Conservation (phyloP, 208 protist genomes). For the Phytomonas sp. region DNA sequence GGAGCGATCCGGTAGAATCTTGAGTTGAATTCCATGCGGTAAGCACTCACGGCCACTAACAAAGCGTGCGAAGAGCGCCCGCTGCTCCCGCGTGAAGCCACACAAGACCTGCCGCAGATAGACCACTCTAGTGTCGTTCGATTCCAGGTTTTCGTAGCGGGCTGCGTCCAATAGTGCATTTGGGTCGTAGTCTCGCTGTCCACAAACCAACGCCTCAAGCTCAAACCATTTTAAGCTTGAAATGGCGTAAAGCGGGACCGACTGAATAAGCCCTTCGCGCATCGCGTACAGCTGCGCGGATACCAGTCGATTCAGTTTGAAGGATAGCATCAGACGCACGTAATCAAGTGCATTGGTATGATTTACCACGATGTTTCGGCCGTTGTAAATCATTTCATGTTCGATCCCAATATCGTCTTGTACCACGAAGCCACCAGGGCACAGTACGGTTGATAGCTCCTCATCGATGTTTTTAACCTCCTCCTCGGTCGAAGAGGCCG, state of each 20-base stretch:
- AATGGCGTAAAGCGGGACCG: conserved; percentile 69
- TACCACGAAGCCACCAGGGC: conserved; percentile 62
- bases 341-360: conserved; percentile 54
- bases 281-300: conserved; percentile 56
- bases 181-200: conserved; percentile 83
- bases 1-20: conserved; percentile 62
- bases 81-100: conserved; percentile 72
- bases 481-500: neutral
- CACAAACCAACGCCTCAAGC: conserved; percentile 87
- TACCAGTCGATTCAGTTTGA: conserved; percentile 42
- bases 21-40: conserved; percentile 65
- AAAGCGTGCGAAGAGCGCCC: conserved; percentile 87
- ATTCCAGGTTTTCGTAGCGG: conserved; percentile 61
- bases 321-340: conserved; percentile 38
- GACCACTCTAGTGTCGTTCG: conserved; percentile 45
- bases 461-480: conserved; percentile 9
- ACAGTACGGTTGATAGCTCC: conserved; percentile 38
- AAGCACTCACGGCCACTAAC: conserved; percentile 85
- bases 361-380: conserved; percentile 42
- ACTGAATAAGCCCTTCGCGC: conserved; percentile 73
- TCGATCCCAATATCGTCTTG: conserved; percentile 35
- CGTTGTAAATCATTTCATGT: conserved; percentile 53
- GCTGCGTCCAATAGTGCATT: conserved; percentile 75
- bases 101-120: conserved; percentile 76
- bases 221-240: conserved; percentile 83